A percentile compares a stretch with the other conserved stretches of the same genome.
These are phyloP conservation scores for Aschersonia sp. DNA, from an alignment of 2,329 filamentous ascomycete species.

Conservation along the genomic window DNA sequence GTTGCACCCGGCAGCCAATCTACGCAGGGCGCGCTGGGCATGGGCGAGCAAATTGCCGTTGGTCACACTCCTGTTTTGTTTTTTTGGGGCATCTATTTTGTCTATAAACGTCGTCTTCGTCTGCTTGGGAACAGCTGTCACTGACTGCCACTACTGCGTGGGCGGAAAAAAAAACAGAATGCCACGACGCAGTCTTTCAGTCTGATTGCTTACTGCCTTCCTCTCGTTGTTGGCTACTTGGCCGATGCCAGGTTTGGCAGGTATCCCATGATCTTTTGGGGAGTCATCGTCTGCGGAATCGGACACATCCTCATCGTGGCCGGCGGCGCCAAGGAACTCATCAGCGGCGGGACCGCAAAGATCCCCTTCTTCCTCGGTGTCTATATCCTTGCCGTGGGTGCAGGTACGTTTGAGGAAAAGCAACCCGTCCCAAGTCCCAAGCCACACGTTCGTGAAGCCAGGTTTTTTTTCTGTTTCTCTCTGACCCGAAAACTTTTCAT, in stretches of 20 bases:
- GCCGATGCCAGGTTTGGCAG: slow-evolving; percentile 58
- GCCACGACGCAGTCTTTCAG: slow-evolving; percentile 31
- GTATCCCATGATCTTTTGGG: slow-evolving; percentile 57
- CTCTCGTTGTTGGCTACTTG: slow-evolving; percentile 38
- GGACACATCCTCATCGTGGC: slow-evolving; percentile 56
- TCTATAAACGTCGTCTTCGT: not conserved
- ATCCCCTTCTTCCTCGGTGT: slow-evolving; percentile 47
- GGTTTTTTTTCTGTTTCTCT: not conserved
- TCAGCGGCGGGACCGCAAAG: slow-evolving; percentile 29
- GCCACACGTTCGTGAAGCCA: too few relatives aligned
- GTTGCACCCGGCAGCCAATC: slow-evolving; percentile 22
- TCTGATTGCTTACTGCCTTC: slow-evolving; percentile 42
- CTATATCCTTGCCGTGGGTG: slow-evolving; percentile 41
- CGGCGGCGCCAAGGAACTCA: slow-evolving; percentile 33
- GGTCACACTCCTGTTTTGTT: not conserved
- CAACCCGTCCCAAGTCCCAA: too few relatives aligned
- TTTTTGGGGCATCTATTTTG: not conserved
- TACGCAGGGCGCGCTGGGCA: slow-evolving; percentile 43
- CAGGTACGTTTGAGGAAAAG: slow-evolving; percentile 19
- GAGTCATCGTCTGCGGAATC: slow-evolving; percentile 50
- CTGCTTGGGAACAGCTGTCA: not conserved
- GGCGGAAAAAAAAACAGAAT: slow-evolving; percentile 11
- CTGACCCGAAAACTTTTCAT: too few relatives aligned
- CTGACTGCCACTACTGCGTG: not conserved
- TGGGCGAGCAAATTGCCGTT: slow-evolving; percentile 24